Evolutionary conservation across 176 grass and related monocot species (phyloP).

Genomic region (Saccharum officinarum): DNA sequence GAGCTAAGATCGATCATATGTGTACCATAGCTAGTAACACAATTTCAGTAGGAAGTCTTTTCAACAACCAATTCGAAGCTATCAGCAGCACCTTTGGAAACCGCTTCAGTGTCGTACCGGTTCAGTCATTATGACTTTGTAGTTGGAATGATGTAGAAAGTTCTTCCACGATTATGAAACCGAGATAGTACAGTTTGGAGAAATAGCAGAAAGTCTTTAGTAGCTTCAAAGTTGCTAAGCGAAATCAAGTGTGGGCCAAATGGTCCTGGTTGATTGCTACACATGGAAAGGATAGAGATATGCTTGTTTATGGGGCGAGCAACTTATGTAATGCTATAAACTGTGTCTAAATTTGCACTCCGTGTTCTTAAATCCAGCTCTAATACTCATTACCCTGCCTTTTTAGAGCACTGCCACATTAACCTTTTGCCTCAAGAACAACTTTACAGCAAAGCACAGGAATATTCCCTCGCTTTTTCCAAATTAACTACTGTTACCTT

Average conservation of each 20-base stretch:
- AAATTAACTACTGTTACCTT: not conserved
- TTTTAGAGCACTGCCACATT: slow-evolving; percentile 10
- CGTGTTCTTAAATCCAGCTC: slow-evolving; percentile 8
- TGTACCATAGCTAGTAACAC: not conserved
- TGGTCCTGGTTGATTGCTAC: not conserved
- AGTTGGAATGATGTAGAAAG: slow-evolving; percentile 28
- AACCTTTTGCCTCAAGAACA: slow-evolving; percentile 7
- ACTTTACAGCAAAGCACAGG: slow-evolving; percentile 41
- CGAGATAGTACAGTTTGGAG: slow-evolving; percentile 4
- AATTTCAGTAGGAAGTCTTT: not conserved
- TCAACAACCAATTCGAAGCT: slow-evolving; percentile 15
- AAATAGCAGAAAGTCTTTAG: slow-evolving; percentile 3
- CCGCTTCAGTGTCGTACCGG: not conserved
- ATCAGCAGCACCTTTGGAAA: slow-evolving; percentile 10
- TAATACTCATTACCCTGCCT: slow-evolving; percentile 7
- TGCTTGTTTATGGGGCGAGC: not conserved
- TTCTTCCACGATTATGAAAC: slow-evolving; percentile 11
- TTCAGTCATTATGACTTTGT: slow-evolving; percentile 28
- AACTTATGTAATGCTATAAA: slow-evolving; percentile 1
- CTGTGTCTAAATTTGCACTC: slow-evolving; percentile 9
- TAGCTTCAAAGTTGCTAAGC: slow-evolving; percentile 12
- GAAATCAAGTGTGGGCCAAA: slow-evolving; percentile 26
- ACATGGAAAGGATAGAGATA: not conserved
- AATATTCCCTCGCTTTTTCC: slow-evolving; percentile 39
- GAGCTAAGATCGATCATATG: slow-evolving; percentile 14